These are phyloP conservation scores for Oenanthe sinensis DNA, from an alignment of 129 eudicot species.

Conservation along the genomic window DNA sequence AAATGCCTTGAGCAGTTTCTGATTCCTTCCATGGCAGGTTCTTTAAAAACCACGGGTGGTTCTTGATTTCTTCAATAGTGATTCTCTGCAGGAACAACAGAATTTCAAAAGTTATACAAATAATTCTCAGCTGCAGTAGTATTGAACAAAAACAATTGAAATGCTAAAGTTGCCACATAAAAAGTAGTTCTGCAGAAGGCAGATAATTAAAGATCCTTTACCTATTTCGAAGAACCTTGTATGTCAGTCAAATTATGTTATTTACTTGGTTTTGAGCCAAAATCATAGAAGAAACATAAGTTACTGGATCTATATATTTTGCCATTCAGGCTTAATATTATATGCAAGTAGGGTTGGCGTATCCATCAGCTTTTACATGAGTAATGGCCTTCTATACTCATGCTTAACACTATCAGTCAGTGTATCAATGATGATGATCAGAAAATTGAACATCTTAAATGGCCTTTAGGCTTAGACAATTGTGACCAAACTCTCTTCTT, in stretches of 20 bases:
- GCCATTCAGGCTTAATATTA: neutral
- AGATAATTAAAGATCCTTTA: neutral
- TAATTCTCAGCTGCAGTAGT: too few species aligned
- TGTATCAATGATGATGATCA: neutral
- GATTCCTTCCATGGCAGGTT: constrained; percentile 74
- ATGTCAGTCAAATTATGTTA: neutral
- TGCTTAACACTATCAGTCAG: neutral
- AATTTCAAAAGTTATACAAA: neutral
- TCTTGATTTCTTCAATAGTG: constrained; percentile 62
- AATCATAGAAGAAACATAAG: neutral
- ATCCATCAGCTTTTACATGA: neutral
- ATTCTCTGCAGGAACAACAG: constrained; percentile 47
- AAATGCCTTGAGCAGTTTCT: constrained; percentile 55
- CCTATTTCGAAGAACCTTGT: too few species aligned
- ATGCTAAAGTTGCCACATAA: neutral
- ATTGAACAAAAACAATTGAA: neutral
- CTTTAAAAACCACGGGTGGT: constrained; percentile 90
- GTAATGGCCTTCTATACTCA: neutral
- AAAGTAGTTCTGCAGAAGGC: too few species aligned
- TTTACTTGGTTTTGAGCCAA: neutral
- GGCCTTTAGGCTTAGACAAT: neutral
- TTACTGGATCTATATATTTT: neutral
- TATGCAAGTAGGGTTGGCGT: neutral
- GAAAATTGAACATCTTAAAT: neutral
- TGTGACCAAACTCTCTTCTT: neutral